These are phyloP conservation scores for Cardamine chenopodiifolia DNA, from an alignment of 345 rosid genomes.

Conservation along the genomic window DNA sequence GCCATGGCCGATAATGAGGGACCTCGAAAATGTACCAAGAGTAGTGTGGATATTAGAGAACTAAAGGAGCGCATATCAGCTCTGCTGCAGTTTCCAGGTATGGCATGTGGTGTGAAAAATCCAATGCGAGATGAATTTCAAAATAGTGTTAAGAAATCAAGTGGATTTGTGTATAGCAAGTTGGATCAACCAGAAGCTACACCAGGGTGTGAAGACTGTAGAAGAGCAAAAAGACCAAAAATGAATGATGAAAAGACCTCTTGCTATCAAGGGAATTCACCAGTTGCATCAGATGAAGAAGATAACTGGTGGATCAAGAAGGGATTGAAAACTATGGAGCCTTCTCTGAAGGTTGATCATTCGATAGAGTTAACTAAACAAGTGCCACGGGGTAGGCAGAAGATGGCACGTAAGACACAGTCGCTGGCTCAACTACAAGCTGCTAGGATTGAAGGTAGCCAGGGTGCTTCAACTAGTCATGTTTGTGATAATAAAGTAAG, in stretches of 20 bases:
- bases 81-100: slow-evolving; percentile 68
- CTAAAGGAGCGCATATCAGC: slow-evolving; percentile 70
- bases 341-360: slow-evolving; percentile 66
- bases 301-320: slow-evolving; percentile 94
- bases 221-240: slow-evolving; percentile 66
- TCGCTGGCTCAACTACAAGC: slow-evolving; percentile 91
- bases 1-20: slow-evolving; percentile 38
- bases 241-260: slow-evolving; percentile 71
- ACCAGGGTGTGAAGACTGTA: slow-evolving; percentile 95
- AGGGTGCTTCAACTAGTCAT: slow-evolving; percentile 96
- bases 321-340: slow-evolving; percentile 60
- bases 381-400: slow-evolving; percentile 80
- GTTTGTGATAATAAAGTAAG: slow-evolving; percentile 74
- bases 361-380: slow-evolving; percentile 70
- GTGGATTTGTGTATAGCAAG: slow-evolving; percentile 54
- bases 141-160: slow-evolving; percentile 65
- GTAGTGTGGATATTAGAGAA: slow-evolving; percentile 52
- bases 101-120: slow-evolving; percentile 49
- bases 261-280: slow-evolving; percentile 61
- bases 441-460: slow-evolving; percentile 96
- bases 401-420: slow-evolving; percentile 81
- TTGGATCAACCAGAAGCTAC: slow-evolving; percentile 56
- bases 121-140: slow-evolving; percentile 64
- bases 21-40: slow-evolving; percentile 52
- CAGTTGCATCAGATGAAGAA: slow-evolving; percentile 78